Evolutionary conservation across 345 rosid species (phyloP), one percentile per base, ranked within the genome.

Genomic region (Iberis pinnata): DNA sequence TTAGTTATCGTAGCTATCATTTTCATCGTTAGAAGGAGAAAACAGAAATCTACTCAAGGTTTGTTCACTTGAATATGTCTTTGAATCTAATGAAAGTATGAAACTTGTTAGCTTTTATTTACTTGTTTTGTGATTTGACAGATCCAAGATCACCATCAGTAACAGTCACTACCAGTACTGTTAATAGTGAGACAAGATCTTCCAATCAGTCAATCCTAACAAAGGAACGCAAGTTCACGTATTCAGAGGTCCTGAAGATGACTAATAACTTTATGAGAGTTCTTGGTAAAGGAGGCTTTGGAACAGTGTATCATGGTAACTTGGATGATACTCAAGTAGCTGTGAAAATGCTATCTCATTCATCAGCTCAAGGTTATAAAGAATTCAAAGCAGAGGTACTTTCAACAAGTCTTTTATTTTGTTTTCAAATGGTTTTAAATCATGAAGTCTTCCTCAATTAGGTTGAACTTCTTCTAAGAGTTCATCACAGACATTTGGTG

Each of bases 401-500:
- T 19, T 39, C 0, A 19, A 45, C 4, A 12, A 45, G 29, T 3
- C 7, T 31, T 6, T n/a, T n/a, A n/a, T n/a, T n/a, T n/a, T 4
- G 5, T 12, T 17, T n/a, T 39, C 10, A 0, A 24, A 24, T 24
- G 22, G 16, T 26, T 26, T 8, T 4, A 29, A 9, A 29, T 29
- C 5, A 9, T 14, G n/a, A 8, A 49, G 18, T 53, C 25, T 22
- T 22, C 6, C 9, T 43, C 56, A 2, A 0, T 22, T 0, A 47
- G 70, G 73, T 59, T 0, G 68, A 49, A 1, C 67, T 71, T n/a
- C 68, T 66, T 15, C 38, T 54, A 35, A 50, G 64, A 66, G 66
- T 66, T 18, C 76, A 75, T 18, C 76, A 75, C 18, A 68, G 64
- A 53, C 71, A 71, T 47, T 54, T 75, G 55, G 77, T 70, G 17